phyloP scores from a whole-genome alignment of 306 rosid species.

The Quercus aquifolioides region DNA sequence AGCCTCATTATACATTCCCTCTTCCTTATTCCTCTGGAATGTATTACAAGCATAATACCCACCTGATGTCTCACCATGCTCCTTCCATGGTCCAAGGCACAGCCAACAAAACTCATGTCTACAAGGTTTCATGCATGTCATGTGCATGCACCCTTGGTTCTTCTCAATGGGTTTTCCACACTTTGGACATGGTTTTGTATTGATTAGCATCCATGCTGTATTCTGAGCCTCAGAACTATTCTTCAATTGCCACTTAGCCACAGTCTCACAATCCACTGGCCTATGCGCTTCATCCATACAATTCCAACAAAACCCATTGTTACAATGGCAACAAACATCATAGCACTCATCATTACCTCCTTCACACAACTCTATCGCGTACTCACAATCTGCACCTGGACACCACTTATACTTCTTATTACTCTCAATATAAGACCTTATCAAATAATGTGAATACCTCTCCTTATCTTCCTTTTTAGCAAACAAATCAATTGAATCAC shows the following conservation, averaged over 20 bases:
- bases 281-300: slow-evolving; percentile 26
- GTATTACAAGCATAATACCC: too few species aligned
- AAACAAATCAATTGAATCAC: not conserved
- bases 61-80: too few species aligned
- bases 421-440: slow-evolving; percentile 14
- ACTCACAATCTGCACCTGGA: slow-evolving; percentile 4
- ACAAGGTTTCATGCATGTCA: slow-evolving; percentile 9
- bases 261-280: slow-evolving; percentile 10
- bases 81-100: too few species aligned
- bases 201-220: not conserved
- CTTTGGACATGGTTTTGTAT: slow-evolving; percentile 15
- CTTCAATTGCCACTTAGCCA: slow-evolving; percentile 2
- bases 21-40: too few species aligned
- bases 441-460: not conserved
- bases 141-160: not conserved
- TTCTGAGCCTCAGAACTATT: not conserved
- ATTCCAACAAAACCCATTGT: slow-evolving; percentile 16
- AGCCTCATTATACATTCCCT: too few species aligned
- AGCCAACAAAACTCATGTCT: too few species aligned
- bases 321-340: slow-evolving; percentile 13
- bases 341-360: not conserved
- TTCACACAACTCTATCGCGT: not conserved
- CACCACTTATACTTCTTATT: slow-evolving; percentile 21
- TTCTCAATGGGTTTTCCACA: slow-evolving; percentile 17
- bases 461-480: not conserved